Base-by-base conservation (phyloP, 2,329 filamentous ascomycete species). In the Coniochaeta sp. region DNA sequence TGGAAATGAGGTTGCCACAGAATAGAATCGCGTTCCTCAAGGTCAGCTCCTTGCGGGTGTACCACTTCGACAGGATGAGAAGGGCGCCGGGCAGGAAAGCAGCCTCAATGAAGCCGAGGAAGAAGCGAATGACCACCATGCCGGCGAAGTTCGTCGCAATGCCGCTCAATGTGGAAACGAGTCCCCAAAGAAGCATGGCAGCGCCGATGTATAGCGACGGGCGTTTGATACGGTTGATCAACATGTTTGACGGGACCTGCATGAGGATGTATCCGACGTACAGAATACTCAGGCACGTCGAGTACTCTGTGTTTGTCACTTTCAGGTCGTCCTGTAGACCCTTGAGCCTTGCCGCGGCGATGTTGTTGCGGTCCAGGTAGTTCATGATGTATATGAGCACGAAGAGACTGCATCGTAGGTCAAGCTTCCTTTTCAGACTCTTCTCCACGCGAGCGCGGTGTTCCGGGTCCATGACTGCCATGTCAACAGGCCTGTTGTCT, bases 331-430 rank as follows among this genome's bases (percentile, higher is more conserved):
- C 76, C 60, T 88, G 82, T 22, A 90, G 75, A 6, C 87, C 86
- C 68, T 85, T 83, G 58, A 90, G 77, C 24, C 83, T 80, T 1
- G 88, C 88, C 1, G 86, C 81, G 1, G 86, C 86, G 63, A 89
- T 88, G 71, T 89, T 88, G 70, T 88, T 88, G 38, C 85, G 77
- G 67, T 88, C 85, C 33, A 86, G 77, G 71, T 90, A 91, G 73
- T 91, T 91, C 73, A 89, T 79, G 70, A 91, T 89, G 68, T 91
- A 91, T 76, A 91, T 89, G 64, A 91, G 71, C 56, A 91, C 83
- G 61, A 91, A 82, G 65, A 89, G 82, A 76, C 70, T 87, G 76
- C 71, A 91, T 62, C 88, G 81, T 22, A 80, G 66, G 69, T 92
- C 89, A 59, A 92, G 85, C 74, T 91, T 92, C 65, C 85, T 81